phyloP scores from a whole-genome alignment of 192 early-diverging fungal species.

The Coemansia sp. region DNA sequence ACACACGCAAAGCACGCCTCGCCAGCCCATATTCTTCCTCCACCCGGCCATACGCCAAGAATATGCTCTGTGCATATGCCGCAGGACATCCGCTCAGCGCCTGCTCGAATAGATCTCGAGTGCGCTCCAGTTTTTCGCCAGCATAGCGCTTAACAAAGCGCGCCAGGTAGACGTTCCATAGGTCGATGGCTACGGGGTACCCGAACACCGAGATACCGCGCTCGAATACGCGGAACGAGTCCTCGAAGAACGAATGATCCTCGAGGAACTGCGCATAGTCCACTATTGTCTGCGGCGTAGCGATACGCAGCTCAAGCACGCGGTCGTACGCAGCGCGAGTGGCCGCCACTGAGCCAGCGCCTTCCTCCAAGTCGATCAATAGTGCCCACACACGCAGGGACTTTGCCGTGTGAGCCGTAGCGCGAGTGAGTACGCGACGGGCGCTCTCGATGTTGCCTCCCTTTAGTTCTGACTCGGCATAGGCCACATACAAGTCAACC shows the following conservation, averaged over 20 bases:
- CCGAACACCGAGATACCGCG: constrained; percentile 96
- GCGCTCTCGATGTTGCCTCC: constrained; percentile 70
- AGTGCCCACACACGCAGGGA: constrained; percentile 88
- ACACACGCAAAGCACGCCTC: constrained; percentile 90
- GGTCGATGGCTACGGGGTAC: constrained; percentile 94
- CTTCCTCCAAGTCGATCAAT: constrained; percentile 94
- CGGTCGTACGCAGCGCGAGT: constrained; percentile 86
- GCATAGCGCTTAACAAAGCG: constrained; percentile 86
- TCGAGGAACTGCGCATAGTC: constrained; percentile 93
- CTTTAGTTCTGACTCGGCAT: constrained; percentile 84
- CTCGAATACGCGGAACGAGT: constrained; percentile 94
- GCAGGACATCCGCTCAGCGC: constrained; percentile 84
- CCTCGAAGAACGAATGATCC: constrained; percentile 90
- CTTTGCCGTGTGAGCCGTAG: constrained; percentile 87
- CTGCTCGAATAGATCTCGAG: constrained; percentile 95
- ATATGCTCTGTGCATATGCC: constrained; percentile 84
- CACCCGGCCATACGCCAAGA: constrained; percentile 86
- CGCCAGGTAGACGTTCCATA: constrained; percentile 95
- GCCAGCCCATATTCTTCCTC: constrained; percentile 93
- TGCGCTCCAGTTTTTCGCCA: constrained; percentile 85
- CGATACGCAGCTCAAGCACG: constrained; percentile 91
- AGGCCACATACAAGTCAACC: constrained; percentile 88
- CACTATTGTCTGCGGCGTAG: constrained; percentile 94
- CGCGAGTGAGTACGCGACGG: constrained; percentile 80
- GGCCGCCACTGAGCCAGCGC: constrained; percentile 78